Base-by-base conservation (phyloP, 768 basidiomycete species). In the Coprinopsis marcescibilis region DNA sequence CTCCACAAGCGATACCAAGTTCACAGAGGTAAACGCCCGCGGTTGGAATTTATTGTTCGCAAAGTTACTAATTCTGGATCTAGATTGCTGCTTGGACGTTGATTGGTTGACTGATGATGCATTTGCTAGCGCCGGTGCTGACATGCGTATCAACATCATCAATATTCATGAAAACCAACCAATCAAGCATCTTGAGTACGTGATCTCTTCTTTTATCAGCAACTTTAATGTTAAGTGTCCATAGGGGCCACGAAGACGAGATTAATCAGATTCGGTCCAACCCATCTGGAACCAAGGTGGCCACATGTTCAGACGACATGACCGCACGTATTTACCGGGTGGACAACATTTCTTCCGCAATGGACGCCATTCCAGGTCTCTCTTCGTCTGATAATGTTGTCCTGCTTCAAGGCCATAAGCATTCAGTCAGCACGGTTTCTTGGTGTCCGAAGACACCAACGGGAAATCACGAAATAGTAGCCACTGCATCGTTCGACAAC, bases 241-340 rank as follows among this genome's bases (percentile, higher is more conserved):
- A 37, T 51, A 88, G 85, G 29, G 88, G 86, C 1, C 89, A 92
- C 54, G 68, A 66, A 15, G 75, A 81, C 48, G 89, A 92, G 60
- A 73, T 92, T 52, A 91, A 88, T 56, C 81, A 87, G 60, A 73
- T 91, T 41, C 82, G 80, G 59, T 77, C 75, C 53, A 89, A 85
- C 50, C 67, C 76, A 13, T 66, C 74, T n/a, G 67, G 75, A 29
- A 86, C 83, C 24, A 75, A 76, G 33, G 58, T 92, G 35, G 87
- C 86, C 11, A 85, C 87, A 5, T 89, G 86, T 60, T 88, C 89
- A 1, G 89, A 92, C 56, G 89, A 92, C 52, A 68, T 68, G 52
- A 88, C 86, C 0, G 82, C 85, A 15, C 79, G 84, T 29, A 75
- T 91, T 55, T 92, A 88, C 88, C 73, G 77, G 45, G 65, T 86